Conservation (phyloP, 495 filamentous ascomycete genomes). For the Cladorrhinum samala region DNA sequence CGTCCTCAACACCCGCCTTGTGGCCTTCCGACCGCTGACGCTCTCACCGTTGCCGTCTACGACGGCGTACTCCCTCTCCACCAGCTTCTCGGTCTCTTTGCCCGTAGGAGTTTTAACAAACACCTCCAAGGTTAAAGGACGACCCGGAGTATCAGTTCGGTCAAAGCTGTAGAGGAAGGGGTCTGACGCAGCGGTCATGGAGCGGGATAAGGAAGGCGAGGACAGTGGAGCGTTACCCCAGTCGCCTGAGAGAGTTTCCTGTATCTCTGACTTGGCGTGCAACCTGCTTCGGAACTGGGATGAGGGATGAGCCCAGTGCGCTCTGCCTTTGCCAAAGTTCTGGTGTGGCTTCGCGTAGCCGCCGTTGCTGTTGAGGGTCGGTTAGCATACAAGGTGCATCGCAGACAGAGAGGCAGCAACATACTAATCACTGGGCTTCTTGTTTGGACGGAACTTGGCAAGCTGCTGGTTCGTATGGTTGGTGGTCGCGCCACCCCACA, state of each 20-base stretch:
- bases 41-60: conserved; percentile 39
- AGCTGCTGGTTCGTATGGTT: conserved; percentile 20
- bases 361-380: conserved; percentile 4
- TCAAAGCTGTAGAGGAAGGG: conserved; percentile 42
- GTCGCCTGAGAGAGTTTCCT: conserved; percentile 14
- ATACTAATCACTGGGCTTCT: conserved; percentile 9
- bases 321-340: conserved; percentile 34
- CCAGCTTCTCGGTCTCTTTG: conserved; percentile 39
- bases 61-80: conserved; percentile 45
- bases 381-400: conserved; percentile 2
- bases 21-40: conserved; percentile 39
- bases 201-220: conserved; percentile 20
- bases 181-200: conserved; percentile 30
- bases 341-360: conserved; percentile 17
- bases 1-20: conserved; percentile 10
- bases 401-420: conserved; percentile 1
- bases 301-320: conserved; percentile 11
- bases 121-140: conserved; percentile 34
- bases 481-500: neutral
- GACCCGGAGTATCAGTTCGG: conserved; percentile 31
- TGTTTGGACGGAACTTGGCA: conserved; percentile 26
- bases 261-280: conserved; percentile 26
- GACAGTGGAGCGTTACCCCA: conserved; percentile 21
- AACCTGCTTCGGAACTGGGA: conserved; percentile 23
- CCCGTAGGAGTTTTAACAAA: conserved; percentile 36